Evolutionary conservation across 768 basidiomycete genomes (phyloP).

Genomic region (Suillus sp.): DNA sequence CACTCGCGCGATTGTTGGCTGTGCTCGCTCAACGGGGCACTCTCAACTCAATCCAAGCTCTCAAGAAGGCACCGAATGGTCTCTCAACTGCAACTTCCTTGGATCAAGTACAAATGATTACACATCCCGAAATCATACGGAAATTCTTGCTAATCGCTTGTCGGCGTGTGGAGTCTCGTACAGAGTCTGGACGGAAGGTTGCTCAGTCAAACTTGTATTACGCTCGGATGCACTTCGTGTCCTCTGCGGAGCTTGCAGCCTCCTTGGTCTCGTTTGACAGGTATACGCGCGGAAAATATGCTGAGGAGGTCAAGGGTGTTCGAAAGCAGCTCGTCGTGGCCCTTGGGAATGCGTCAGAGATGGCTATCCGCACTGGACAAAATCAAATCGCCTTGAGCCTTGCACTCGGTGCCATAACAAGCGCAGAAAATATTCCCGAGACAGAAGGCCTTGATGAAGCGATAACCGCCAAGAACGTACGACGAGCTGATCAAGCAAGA

Average conservation of each 20-base stretch:
- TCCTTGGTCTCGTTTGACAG: slow-evolving; percentile 32
- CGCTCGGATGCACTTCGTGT: slow-evolving; percentile 28
- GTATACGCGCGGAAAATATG: slow-evolving; percentile 26
- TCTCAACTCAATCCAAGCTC: slow-evolving; percentile 19
- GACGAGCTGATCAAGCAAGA: slow-evolving; percentile 10
- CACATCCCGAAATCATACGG: slow-evolving; percentile 21
- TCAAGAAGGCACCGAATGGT: slow-evolving; percentile 24
- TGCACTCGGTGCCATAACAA: slow-evolving; percentile 7
- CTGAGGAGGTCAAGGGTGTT: slow-evolving; percentile 20
- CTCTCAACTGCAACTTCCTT: slow-evolving; percentile 18
- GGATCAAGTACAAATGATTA: slow-evolving; percentile 28
- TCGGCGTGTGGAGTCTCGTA: slow-evolving; percentile 21
- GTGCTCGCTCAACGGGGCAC: slow-evolving; percentile 30
- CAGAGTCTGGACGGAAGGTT: slow-evolving; percentile 27
- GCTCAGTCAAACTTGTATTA: slow-evolving; percentile 23
- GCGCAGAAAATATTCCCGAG: slow-evolving; percentile 3
- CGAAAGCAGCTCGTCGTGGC: slow-evolving; percentile 34
- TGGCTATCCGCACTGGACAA: slow-evolving; percentile 20
- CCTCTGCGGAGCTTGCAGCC: slow-evolving; percentile 35
- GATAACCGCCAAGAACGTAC: slow-evolving; percentile 1
- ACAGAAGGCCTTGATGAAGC: slow-evolving; percentile 5
- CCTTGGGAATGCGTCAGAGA: slow-evolving; percentile 38
- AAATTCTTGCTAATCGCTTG: slow-evolving; percentile 22
- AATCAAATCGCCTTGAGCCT: slow-evolving; percentile 3
- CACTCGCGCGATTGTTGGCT: slow-evolving; percentile 29